Conservation (phyloP, 208 protist genomes). For the Leishmania turanica region DNA sequence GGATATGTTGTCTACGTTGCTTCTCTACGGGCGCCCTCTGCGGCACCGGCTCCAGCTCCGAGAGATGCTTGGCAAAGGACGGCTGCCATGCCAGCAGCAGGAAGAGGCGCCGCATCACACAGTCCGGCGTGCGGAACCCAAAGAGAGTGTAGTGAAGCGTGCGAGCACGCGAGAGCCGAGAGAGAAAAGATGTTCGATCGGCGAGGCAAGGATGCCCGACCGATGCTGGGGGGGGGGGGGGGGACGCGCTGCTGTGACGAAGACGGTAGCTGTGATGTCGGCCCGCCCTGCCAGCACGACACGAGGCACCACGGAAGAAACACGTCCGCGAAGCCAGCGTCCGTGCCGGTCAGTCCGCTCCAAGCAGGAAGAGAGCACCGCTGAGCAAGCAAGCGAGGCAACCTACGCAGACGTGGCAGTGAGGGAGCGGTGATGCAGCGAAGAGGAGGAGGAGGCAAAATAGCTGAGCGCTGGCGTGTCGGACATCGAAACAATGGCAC, state of each 20-base stretch:
- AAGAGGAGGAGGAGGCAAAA: not conserved
- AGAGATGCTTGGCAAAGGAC: constrained; percentile 45
- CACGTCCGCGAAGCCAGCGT: not conserved
- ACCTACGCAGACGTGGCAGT: not conserved
- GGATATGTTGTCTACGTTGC: constrained; percentile 48
- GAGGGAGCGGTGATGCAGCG: not conserved
- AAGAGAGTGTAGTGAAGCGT: not conserved
- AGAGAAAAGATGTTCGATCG: not conserved
- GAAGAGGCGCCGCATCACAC: constrained; percentile 20
- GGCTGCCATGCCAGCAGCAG: constrained; percentile 40
- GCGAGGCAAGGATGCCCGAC: not conserved
- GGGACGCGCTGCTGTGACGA: not conserved
- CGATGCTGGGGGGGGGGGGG: not conserved
- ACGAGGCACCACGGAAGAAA: not conserved
- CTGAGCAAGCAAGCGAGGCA: not conserved
- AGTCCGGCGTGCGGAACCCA: not conserved
- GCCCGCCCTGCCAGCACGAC: not conserved
- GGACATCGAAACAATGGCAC: not conserved
- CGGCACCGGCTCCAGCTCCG: constrained; percentile 28
- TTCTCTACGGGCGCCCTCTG: constrained; percentile 44
- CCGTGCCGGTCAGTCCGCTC: not conserved
- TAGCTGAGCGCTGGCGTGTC: not conserved
- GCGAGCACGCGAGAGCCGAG: not conserved
- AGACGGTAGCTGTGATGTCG: not conserved
- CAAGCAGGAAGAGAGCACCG: not conserved